These are phyloP conservation scores for Alternaria infectoria DNA, from an alignment of 2,329 filamentous ascomycete species.

Conservation along the genomic window DNA sequence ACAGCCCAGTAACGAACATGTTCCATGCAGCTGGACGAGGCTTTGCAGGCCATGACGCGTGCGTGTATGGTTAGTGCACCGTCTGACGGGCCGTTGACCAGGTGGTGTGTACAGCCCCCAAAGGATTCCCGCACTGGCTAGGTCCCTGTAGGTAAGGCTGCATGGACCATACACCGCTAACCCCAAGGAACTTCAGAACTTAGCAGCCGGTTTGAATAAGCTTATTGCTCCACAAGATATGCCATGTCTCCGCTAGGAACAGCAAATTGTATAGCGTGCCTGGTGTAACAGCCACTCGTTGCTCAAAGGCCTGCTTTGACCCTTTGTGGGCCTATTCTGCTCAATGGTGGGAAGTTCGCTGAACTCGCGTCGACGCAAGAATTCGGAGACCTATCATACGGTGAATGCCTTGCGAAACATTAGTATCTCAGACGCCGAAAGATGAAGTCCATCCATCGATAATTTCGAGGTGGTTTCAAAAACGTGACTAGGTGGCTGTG, in stretches of 20 bases:
- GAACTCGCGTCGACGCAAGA: background rate
- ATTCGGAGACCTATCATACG: background rate
- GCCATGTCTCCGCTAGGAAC: background rate
- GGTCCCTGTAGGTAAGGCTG: slow-evolving; percentile 34
- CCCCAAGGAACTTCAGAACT: slow-evolving; percentile 17
- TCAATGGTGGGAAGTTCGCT: background rate
- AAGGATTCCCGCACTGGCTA: slow-evolving; percentile 19
- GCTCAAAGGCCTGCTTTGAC: background rate
- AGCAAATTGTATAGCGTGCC: background rate
- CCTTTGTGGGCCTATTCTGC: background rate
- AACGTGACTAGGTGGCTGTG: background rate
- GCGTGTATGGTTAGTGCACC: slow-evolving; percentile 23
- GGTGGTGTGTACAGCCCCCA: slow-evolving; percentile 24
- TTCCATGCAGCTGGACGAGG: slow-evolving; percentile 32
- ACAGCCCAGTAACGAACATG: slow-evolving; percentile 18
- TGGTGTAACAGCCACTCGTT: background rate
- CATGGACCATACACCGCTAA: slow-evolving; percentile 37
- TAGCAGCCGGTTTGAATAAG: slow-evolving; percentile 27
- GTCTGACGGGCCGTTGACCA: slow-evolving; percentile 23
- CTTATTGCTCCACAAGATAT: slow-evolving; percentile 34
- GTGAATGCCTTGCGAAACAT: background rate
- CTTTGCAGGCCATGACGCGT: slow-evolving; percentile 26
- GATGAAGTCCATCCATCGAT: background rate
- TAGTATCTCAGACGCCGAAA: background rate
- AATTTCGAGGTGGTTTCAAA: background rate